Conservation (phyloP, 148 eudicot species). For the Rheum nobile region DNA sequence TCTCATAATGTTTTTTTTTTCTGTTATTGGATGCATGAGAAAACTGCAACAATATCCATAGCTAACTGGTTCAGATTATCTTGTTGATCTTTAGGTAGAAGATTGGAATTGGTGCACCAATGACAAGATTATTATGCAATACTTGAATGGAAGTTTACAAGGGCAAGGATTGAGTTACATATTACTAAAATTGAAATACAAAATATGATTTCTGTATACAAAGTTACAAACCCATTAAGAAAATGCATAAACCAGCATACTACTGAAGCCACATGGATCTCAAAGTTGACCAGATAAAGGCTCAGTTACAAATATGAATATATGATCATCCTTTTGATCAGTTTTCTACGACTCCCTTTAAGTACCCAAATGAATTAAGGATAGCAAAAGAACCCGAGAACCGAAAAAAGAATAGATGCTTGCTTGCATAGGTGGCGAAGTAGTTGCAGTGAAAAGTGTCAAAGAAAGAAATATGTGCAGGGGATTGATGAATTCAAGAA, state of each 20-base stretch:
- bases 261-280: neutral
- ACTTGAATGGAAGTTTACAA: neutral
- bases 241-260: neutral
- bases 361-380: neutral
- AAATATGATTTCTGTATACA: neutral
- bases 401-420: neutral
- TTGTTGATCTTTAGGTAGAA: neutral
- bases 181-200: neutral
- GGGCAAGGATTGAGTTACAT: neutral
- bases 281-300: neutral
- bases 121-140: neutral
- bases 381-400: neutral
- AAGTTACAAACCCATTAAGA: neutral
- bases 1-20: too few species aligned
- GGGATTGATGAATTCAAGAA: too few species aligned
- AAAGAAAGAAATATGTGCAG: too few species aligned
- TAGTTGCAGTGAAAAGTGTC: too few species aligned
- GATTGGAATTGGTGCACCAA: neutral
- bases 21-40: neutral
- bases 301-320: slow-evolving; percentile 12
- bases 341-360: neutral
- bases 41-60: too few species aligned
- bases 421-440: neutral
- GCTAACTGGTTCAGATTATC: too few species aligned
- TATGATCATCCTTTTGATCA: neutral